Base-by-base conservation (phyloP, 1,284 basidiomycete species). In the Moesziomyces antarcticus region DNA sequence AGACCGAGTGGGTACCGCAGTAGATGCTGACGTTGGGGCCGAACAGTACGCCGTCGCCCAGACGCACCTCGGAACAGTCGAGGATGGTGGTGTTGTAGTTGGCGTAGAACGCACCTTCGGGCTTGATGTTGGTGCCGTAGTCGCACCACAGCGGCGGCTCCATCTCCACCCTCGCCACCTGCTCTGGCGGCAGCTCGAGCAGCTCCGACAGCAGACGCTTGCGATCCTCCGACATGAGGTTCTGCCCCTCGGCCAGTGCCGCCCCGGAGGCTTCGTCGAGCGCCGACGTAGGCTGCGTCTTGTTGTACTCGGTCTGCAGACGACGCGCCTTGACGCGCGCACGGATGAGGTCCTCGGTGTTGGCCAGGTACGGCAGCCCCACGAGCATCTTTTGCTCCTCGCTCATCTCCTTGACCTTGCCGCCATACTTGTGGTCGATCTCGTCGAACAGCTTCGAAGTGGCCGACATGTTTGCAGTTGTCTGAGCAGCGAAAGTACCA, bases 91-190 rank as follows among this genome's bases (percentile, higher is more conserved):
- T 70, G 64, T 77, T 75, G 55, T 67, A 77, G 55, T 81, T 81
- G 42, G 68, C 66, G 30, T 80, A 80, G 48, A 79, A 81, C 16
- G 57, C 56, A 30, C 78, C 79, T 45, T 77, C 72, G 21, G 75
- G 70, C 40, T 73, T 73, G 63, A 81, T 79, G 60, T 81, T 81
- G 40, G 68, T 71, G 18, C 79, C 79, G 27, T 77, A 80, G 53
- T 81, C 78, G 51, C 65, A 62, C 44, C 49, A 70, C 6, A 75
- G 72, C 14, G 73, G 73, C 0, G 69, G 73, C 42, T 72, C 69
- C 50, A 75, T 56, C 24, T 66, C 63, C 22, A 73, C 47, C 18
- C 56, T 62, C 1, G 37, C 46, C 13, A 66, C 48, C 6, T 21
- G 42, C 3, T n/a, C 21, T 3, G 27, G 20, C 1, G 67, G 59